These are phyloP conservation scores for Cyclotella baltica DNA, from an alignment of 108 stramenopile species.

Conservation along the genomic window DNA sequence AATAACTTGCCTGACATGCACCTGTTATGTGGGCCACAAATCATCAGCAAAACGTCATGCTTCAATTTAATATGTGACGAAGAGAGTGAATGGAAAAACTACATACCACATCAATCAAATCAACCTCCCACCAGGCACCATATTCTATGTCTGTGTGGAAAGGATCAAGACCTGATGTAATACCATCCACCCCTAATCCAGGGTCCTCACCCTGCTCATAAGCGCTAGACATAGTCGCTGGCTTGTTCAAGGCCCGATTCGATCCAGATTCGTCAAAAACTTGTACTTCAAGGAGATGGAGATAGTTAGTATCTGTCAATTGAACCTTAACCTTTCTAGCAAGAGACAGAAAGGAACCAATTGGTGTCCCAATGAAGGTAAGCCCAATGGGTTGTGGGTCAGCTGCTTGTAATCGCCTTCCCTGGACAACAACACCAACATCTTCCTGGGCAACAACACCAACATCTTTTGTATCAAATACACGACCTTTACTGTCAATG, in stretches of 20 bases:
- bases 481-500: not conserved
- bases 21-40: too few species aligned
- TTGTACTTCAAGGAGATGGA: constrained; percentile 11
- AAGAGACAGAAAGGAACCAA: not conserved
- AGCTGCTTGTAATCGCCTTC: not conserved
- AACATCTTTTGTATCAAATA: constrained; percentile 10
- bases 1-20: too few species aligned
- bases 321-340: constrained; percentile 10
- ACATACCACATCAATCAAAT: not conserved
- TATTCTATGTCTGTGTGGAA: constrained; percentile 11
- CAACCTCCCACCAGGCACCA: constrained; percentile 18
- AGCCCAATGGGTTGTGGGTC: not conserved
- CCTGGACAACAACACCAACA: not conserved
- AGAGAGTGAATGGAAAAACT: too few species aligned
- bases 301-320: constrained; percentile 3
- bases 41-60: too few species aligned
- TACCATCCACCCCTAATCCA: constrained; percentile 7
- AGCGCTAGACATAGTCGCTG: constrained; percentile 6
- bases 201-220: not conserved
- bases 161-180: not conserved
- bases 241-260: constrained; percentile 10
- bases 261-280: constrained; percentile 16
- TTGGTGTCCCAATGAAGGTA: not conserved
- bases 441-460: not conserved
- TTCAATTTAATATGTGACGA: too few species aligned